Conservation (phyloP, 2,329 filamentous ascomycete species). For the Aureobasidium sp. region DNA sequence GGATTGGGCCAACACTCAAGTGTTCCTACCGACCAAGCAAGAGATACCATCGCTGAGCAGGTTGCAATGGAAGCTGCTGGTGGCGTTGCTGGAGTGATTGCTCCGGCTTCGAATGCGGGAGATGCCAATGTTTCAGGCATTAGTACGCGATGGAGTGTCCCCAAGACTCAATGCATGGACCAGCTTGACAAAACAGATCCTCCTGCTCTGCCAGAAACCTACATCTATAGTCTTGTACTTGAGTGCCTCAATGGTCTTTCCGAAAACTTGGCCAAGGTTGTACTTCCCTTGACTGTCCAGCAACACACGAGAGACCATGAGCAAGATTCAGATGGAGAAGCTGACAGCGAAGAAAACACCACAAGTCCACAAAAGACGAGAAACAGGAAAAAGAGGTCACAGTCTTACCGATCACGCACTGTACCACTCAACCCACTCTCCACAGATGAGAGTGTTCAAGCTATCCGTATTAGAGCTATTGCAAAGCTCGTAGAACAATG, state of each 20-base stretch:
- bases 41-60: constrained; percentile 60
- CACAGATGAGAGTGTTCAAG: constrained; percentile 62
- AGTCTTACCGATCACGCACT: constrained; percentile 64
- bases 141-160: constrained; percentile 81
- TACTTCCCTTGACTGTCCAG: constrained; percentile 81
- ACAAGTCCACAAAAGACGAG: constrained; percentile 25
- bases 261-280: constrained; percentile 85
- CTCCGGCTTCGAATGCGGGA: constrained; percentile 57
- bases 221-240: constrained; percentile 81
- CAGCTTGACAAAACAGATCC: constrained; percentile 88
- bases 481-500: constrained; percentile 80
- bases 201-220: constrained; percentile 78
- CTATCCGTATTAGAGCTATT: constrained; percentile 63
- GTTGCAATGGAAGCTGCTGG: constrained; percentile 75
- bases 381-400: constrained; percentile 43
- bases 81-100: constrained; percentile 79
- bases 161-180: constrained; percentile 82
- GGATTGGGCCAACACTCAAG: constrained; percentile 85
- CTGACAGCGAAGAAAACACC: constrained; percentile 30
- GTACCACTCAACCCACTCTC: constrained; percentile 76
- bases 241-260: constrained; percentile 85
- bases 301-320: constrained; percentile 20
- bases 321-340: constrained; percentile 32
- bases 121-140: constrained; percentile 64
- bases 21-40: constrained; percentile 56